Evolutionary conservation across 495 filamentous ascomycete species (phyloP), one percentile per base, ranked within the genome.

Genomic region (Trichoderma virens): DNA sequence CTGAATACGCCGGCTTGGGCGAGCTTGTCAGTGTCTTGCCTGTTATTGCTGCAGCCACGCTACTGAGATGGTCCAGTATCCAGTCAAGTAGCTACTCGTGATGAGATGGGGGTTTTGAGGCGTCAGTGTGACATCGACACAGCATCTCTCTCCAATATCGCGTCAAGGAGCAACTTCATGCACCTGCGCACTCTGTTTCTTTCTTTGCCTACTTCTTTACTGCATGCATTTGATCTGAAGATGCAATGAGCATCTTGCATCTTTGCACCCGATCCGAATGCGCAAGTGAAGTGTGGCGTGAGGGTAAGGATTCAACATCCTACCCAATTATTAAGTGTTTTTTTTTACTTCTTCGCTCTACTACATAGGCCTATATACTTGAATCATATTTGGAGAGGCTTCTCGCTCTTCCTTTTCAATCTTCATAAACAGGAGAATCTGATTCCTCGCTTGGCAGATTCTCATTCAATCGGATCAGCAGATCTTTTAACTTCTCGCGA

Each of bases 11-110:
- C 0, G 90, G 89, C 0, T 69, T 92, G 31, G 90, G 90, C 0
- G 90, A 93, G 78, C 65, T 92, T 28, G 87, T 91, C 2, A 93
- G 90, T 69, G 87, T 93, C 0, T 62, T 90, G 69, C 90, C 90
- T 2, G 89, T 93, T 11, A 79, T 94, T 70, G 66, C 78, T 7
- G 81, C 86, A 60, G 87, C 78, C 9, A 60, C 73, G 35, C 68
- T 67, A 34, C 66, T 79, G 66, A 69, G 69, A 27, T 74, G 71
- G 70, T 68, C 69, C 60, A 69, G 59, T 63, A 27, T 72, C 32
- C 71, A 65, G 56, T 20, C 9, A 13, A 18, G 5, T 5, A 43
- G 61, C 30, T 35, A 11, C 32, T 5, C 11, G 32, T 4, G 11
- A 5, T 5, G 32, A 11, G 11, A 11, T 5, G 32, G 32, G 32